Percentiles rank a stretch among this genome's conserved stretches.
Conservation (phyloP, 2,329 filamentous ascomycete species). For the Penicillium oxalicum region DNA sequence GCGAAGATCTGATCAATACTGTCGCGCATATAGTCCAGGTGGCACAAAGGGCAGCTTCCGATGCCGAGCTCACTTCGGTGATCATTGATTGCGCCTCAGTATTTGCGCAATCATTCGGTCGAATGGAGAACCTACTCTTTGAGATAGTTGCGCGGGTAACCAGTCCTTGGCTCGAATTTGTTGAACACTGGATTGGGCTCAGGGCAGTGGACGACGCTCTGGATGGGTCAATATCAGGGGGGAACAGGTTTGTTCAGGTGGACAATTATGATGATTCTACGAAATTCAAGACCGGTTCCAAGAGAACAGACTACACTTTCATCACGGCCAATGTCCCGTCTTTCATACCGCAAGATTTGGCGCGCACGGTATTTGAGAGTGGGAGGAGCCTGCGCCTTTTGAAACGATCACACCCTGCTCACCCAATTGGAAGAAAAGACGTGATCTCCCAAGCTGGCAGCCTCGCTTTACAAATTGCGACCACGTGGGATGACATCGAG, state of each 20-base stretch:
- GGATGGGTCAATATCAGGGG: conserved; percentile 44
- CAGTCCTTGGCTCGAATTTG: conserved; percentile 60
- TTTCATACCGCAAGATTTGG: conserved; percentile 66
- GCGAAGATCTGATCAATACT: conserved; percentile 31
- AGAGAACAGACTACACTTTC: conserved; percentile 57
- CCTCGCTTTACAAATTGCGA: conserved; percentile 61
- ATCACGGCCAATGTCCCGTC: conserved; percentile 55
- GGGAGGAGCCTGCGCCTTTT: conserved; percentile 71
- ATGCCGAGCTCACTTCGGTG: conserved; percentile 57
- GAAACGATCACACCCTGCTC: conserved; percentile 61
- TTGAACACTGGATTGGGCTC: conserved; percentile 71
- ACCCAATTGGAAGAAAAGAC: conserved; percentile 57
- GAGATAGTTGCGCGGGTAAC: conserved; percentile 61
- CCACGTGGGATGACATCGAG: conserved; percentile 65
- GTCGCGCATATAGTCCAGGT: conserved; percentile 35
- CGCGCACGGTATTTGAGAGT: conserved; percentile 68
- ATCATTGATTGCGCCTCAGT: conserved; percentile 58
- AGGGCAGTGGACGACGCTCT: conserved; percentile 52
- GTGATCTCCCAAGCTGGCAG: conserved; percentile 45
- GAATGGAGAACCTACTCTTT: conserved; percentile 59
- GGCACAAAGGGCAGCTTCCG: conserved; percentile 47
- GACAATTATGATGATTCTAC: conserved; percentile 56
- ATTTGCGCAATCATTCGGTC: conserved; percentile 57
- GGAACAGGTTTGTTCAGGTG: conserved; percentile 57
- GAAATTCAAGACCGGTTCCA: conserved; percentile 51